Base-by-base conservation (phyloP, 805 yeast species). In the Candida xyloterini region DNA sequence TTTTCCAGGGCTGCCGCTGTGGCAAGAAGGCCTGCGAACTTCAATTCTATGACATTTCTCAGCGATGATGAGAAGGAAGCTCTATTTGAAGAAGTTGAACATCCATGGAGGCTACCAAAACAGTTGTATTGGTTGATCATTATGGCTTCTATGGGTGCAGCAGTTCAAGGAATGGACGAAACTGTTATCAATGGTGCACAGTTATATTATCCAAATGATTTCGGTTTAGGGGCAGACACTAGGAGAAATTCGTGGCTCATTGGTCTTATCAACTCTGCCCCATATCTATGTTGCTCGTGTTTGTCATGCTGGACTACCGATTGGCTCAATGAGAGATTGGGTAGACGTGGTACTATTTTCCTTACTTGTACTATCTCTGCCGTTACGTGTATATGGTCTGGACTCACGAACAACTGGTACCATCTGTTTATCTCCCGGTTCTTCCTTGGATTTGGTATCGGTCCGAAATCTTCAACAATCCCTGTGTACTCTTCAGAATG, bases 81-180 rank as follows among this genome's bases (percentile, higher is more conserved):
- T 0, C 64, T 80, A 25, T 58, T 73, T 47, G 58, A 59, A 35
- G 89, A 74, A 44, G 53, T 52, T 18, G 59, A 67, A 22, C 71
- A 68, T 30, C 74, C 72, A 13, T 76, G 72, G 77, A 59, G 57
- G 27, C 37, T 74, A 18, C 78, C 66, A 15, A 47, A 52, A 8
- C 76, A 70, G 43, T 65, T 82, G 50, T 58, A 74, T 45, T 76
- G 67, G 43, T 75, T 81, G 40, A 76, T 82, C 39, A 70, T 79
- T 10, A 72, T 80, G 48, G 79, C 83, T n/a, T 81, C 88, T 1
- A 71, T 81, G 76, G 83, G 85, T 37, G 90, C 89, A 15, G 84
- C 84, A 15, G 83, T 81, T 28, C 88, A 81, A 59, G 89, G 90
- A 59, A 81, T 83, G 81, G 89, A 83, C 62, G 87, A 83, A 59